Evolutionary conservation across 495 filamentous ascomycete genomes (phyloP), one percentile per base, ranked within the genome.

Genomic region (Neurospora sp.): DNA sequence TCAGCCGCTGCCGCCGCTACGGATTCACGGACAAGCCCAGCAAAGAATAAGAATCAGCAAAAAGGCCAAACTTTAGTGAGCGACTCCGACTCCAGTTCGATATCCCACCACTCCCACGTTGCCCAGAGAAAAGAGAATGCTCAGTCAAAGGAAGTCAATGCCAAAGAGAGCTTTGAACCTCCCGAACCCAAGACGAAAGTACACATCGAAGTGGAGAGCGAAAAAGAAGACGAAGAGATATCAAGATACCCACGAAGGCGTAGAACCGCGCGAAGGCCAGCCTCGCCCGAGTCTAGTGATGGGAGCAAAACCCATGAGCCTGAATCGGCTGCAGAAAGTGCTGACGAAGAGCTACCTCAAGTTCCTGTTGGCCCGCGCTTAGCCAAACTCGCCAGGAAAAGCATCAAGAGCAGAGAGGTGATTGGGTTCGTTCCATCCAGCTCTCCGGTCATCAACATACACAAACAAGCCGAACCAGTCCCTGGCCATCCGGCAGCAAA

Each of bases 351-450:
- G 40, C 39, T 71, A 11, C 75, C 77, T 5, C 74, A 71, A 20
- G 73, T 75, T 0, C 73, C 74, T 18, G 75, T 72, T 70, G 72
- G 74, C 22, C 80, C 78, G 41, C 76, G 74, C 37, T 77, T 85
- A 41, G 83, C 80, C 27, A 78, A 73, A 20, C 74, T 84, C 3
- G 78, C 79, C n/a, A 81, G 78, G 40, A 85, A 77, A 73, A 78
- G 79, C 71, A 75, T 84, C 69, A 82, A 78, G 69, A 86, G 84
- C 71, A 82, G 74, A 48, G 84, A 86, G 42, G 70, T 86, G 11
- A 81, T 86, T 41, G 83, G 84, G 8, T 79, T 79, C 68, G 39
- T 82, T 38, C 78, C 78, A 11, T 73, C 75, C 31, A 79, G 76
- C 44, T 72, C 77, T 6, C 77, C 76, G 5, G 68, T 74, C 22